A percentile compares a stretch with the other conserved stretches of the same genome.
phyloP scores from a whole-genome alignment of 192 early-diverging fungal species.

The Mortierella antarctica region DNA sequence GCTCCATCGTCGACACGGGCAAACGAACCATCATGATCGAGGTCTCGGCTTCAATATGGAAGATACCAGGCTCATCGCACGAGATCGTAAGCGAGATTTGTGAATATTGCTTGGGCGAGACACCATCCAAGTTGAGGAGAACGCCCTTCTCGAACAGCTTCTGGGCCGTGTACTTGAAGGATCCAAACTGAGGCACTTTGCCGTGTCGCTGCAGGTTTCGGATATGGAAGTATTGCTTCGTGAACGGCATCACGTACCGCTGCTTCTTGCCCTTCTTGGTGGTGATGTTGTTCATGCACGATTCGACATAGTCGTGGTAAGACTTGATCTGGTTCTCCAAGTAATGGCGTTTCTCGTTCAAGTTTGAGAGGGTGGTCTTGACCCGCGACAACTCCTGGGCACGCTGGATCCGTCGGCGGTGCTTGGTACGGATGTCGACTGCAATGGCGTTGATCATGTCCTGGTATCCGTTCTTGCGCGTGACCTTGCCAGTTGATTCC shows the following conservation, averaged over 20 bases:
- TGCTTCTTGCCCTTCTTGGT: slow-evolving; percentile 75
- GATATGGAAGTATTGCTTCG: slow-evolving; percentile 95
- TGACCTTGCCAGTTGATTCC: slow-evolving; percentile 78
- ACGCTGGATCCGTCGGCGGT: slow-evolving; percentile 81
- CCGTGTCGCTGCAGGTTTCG: slow-evolving; percentile 86
- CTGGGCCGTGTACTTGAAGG: slow-evolving; percentile 97
- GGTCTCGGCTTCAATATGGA: slow-evolving; percentile 91
- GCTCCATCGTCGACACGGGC: slow-evolving; percentile 78
- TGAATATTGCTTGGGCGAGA: slow-evolving; percentile 87
- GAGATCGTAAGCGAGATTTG: slow-evolving; percentile 92
- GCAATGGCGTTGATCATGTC: slow-evolving; percentile 94
- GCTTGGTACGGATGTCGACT: slow-evolving; percentile 92
- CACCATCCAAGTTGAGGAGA: slow-evolving; percentile 84
- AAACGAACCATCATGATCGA: slow-evolving; percentile 77
- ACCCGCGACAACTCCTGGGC: slow-evolving; percentile 80
- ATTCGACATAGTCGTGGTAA: slow-evolving; percentile 92
- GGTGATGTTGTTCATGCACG: slow-evolving; percentile 88
- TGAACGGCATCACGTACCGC: slow-evolving; percentile 85
- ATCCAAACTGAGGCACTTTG: slow-evolving; percentile 93
- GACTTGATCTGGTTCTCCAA: slow-evolving; percentile 89
- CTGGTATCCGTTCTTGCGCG: slow-evolving; percentile 85
- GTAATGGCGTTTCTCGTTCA: slow-evolving; percentile 87
- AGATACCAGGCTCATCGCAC: slow-evolving; percentile 91
- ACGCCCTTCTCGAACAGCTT: slow-evolving; percentile 94
- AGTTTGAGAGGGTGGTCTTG: slow-evolving; percentile 80